phyloP scores from a whole-genome alignment of 1,284 basidiomycete species.

The Kalmanozyma brasiliensis region DNA sequence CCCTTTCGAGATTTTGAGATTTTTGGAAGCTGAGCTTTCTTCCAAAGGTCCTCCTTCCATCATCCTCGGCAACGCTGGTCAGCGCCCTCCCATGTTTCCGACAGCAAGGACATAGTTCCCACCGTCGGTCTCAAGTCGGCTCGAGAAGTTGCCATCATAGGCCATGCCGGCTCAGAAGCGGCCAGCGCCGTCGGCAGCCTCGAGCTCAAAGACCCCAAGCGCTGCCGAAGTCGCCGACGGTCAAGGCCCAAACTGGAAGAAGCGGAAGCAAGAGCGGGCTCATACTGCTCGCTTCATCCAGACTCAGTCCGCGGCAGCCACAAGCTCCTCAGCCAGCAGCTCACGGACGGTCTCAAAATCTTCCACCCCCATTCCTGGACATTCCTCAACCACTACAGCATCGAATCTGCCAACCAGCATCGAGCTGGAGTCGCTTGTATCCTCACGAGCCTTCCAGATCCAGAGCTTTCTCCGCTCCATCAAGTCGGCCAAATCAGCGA shows the following conservation, averaged over 20 bases:
- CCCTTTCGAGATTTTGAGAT: conserved; percentile 10
- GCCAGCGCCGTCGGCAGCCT: conserved; percentile 15
- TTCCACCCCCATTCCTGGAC: conserved; percentile 11
- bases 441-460: conserved; percentile 50
- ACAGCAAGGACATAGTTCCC: no score
- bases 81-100: no score
- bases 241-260: conserved; percentile 43
- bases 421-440: conserved; percentile 37
- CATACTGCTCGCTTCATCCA: conserved; percentile 44
- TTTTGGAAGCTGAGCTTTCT: conserved; percentile 6
- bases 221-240: conserved; percentile 2
- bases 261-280: conserved; percentile 42
- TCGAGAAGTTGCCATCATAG: neutral
- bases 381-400: conserved; percentile 2
- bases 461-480: conserved; percentile 48
- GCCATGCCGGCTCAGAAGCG: conserved; percentile 37
- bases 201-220: conserved; percentile 8
- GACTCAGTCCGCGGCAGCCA: conserved; percentile 10
- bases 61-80: conserved; percentile 1
- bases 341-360: conserved; percentile 26
- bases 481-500: conserved; percentile 42
- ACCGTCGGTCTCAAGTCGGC: neutral
- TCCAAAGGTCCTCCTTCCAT: neutral
- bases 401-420: conserved; percentile 39
- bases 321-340: conserved; percentile 23